Conservation (phyloP, 2,329 filamentous ascomycete species). For the Botrytis elliptica region DNA sequence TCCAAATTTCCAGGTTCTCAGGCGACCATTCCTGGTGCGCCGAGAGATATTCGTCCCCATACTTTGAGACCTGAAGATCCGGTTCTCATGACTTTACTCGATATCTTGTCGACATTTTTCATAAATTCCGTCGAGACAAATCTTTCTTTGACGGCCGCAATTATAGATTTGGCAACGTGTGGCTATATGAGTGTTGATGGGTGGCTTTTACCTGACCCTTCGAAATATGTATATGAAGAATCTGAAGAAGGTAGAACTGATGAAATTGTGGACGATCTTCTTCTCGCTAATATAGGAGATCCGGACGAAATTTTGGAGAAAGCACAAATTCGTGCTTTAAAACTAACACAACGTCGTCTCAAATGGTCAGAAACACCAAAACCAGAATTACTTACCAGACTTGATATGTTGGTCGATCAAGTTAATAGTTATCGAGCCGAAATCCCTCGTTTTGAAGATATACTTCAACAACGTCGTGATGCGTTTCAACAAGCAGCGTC, state of each 20-base stretch:
- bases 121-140: slow-evolving; percentile 91
- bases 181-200: slow-evolving; percentile 81
- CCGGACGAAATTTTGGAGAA: slow-evolving; percentile 43
- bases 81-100: slow-evolving; percentile 63
- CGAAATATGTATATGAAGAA: slow-evolving; percentile 58
- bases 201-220: slow-evolving; percentile 80
- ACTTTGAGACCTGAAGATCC: slow-evolving; percentile 62
- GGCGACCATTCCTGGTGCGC: slow-evolving; percentile 57
- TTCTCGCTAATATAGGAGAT: slow-evolving; percentile 25
- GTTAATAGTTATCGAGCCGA: slow-evolving; percentile 60
- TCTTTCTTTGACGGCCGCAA: slow-evolving; percentile 77
- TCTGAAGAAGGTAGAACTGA: slow-evolving; percentile 38
- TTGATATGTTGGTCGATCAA: slow-evolving; percentile 62
- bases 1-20: slow-evolving; percentile 55
- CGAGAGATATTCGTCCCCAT: slow-evolving; percentile 60
- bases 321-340: slow-evolving; percentile 49
- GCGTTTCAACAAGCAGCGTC: slow-evolving; percentile 60
- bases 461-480: slow-evolving; percentile 64
- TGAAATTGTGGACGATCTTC: slow-evolving; percentile 41
- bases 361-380: slow-evolving; percentile 51
- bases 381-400: slow-evolving; percentile 54
- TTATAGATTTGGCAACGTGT: slow-evolving; percentile 81
- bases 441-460: slow-evolving; percentile 70
- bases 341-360: slow-evolving; percentile 53
- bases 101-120: slow-evolving; percentile 77